phyloP scores from a whole-genome alignment of 208 protist genomes.

The Leishmania tarentolae region DNA sequence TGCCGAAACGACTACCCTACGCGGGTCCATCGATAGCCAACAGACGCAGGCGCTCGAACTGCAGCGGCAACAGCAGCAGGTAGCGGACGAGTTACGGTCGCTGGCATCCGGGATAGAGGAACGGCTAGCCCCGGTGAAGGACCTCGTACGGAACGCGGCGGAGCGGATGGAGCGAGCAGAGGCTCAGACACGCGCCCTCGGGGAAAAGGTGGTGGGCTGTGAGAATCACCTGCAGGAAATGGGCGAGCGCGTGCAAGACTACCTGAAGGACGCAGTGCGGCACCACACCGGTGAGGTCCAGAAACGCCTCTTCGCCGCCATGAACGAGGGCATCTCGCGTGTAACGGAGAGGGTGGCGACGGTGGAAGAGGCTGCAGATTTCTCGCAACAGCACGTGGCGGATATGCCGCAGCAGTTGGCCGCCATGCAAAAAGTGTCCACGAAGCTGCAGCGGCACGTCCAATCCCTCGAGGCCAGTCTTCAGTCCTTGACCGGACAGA shows the following conservation, averaged over 20 bases:
- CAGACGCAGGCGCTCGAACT: constrained; percentile 39
- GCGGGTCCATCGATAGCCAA: constrained; percentile 30
- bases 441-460: constrained; percentile 9
- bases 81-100: constrained; percentile 16
- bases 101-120: constrained; percentile 14
- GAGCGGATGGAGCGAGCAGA: constrained; percentile 27
- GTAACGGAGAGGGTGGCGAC: constrained; percentile 17
- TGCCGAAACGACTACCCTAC: constrained; percentile 19
- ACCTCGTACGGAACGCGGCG: constrained; percentile 22
- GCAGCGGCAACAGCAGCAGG: constrained; percentile 45
- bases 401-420: constrained; percentile 20
- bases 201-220: constrained; percentile 18
- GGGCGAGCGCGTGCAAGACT: constrained; percentile 22
- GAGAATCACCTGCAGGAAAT: constrained; percentile 33
- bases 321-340: constrained; percentile 19
- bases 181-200: constrained; percentile 18
- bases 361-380: constrained; percentile 9
- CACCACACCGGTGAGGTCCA: constrained; percentile 29
- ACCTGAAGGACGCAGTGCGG: constrained; percentile 27
- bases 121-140: constrained; percentile 16
- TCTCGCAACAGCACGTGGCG: constrained; percentile 5
- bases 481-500: constrained; percentile 15
- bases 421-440: constrained; percentile 1
- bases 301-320: constrained; percentile 15
- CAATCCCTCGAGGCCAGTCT: constrained; percentile 17